phyloP scores from a whole-genome alignment of 176 grass and related monocot genomes.

The Typha latifolia region DNA sequence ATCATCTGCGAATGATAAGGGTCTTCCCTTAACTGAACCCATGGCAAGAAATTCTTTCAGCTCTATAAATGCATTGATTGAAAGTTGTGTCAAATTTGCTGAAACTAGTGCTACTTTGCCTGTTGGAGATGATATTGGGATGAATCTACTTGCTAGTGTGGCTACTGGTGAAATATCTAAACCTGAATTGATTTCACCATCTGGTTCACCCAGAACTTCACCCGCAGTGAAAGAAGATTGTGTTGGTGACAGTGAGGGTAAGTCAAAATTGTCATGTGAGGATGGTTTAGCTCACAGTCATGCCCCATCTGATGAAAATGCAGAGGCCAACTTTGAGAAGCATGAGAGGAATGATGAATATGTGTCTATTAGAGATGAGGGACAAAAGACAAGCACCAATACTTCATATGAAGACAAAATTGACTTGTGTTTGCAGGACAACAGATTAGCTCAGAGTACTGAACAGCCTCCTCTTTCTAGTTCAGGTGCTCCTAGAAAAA shows the following conservation, averaged over 20 bases:
- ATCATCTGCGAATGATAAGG: slow-evolving; percentile 43
- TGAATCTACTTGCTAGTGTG: slow-evolving; percentile 94
- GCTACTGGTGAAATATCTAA: slow-evolving; percentile 82
- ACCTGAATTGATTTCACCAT: slow-evolving; percentile 52
- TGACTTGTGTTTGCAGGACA: slow-evolving; percentile 4
- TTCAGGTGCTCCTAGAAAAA: slow-evolving; percentile 15
- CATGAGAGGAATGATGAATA: slow-evolving; percentile 16
- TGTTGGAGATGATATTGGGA: slow-evolving; percentile 66
- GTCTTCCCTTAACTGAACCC: slow-evolving; percentile 20
- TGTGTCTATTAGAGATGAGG: slow-evolving; percentile 23
- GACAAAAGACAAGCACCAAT: not conserved
- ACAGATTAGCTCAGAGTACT: slow-evolving; percentile 10
- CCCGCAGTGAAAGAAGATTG: slow-evolving; percentile 27
- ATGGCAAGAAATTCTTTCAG: slow-evolving; percentile 51
- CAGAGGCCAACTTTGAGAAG: slow-evolving; percentile 28
- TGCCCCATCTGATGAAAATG: slow-evolving; percentile 23
- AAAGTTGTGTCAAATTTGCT: slow-evolving; percentile 72
- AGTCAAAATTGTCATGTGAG: slow-evolving; percentile 31
- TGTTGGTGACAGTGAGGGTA: slow-evolving; percentile 30
- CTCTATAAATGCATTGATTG: slow-evolving; percentile 85
- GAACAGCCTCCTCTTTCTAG: slow-evolving; percentile 9
- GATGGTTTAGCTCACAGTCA: slow-evolving; percentile 18
- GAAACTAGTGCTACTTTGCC: slow-evolving; percentile 44
- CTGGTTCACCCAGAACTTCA: slow-evolving; percentile 31
- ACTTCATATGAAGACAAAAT: not conserved